Evolutionary conservation across 1,139 yeast genomes (phyloP).

Genomic region (Candida tropicalis): DNA sequence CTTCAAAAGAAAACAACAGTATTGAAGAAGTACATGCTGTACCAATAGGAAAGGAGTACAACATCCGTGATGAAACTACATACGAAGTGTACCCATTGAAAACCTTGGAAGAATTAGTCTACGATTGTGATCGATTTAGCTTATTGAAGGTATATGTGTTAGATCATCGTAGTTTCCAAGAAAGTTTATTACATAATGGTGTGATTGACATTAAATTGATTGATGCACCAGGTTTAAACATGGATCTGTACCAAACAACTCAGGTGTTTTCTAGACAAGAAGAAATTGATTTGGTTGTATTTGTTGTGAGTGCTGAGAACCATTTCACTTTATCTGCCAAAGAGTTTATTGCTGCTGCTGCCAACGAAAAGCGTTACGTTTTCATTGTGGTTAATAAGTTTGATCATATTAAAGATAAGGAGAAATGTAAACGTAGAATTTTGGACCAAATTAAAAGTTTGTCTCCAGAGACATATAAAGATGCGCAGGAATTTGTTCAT

Average conservation of each 20-base stretch:
- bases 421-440: slow-evolving; percentile 73
- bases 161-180: slow-evolving; percentile 69
- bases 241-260: slow-evolving; percentile 93
- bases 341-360: slow-evolving; percentile 89
- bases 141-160: slow-evolving; percentile 79
- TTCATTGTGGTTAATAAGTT: slow-evolving; percentile 94
- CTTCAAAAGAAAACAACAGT: slow-evolving; percentile 65
- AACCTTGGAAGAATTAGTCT: slow-evolving; percentile 70
- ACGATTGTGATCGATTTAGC: slow-evolving; percentile 70
- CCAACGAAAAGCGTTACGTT: slow-evolving; percentile 87
- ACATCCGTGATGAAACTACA: slow-evolving; percentile 64
- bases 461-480: slow-evolving; percentile 90
- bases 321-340: slow-evolving; percentile 94
- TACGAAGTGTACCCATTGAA: slow-evolving; percentile 57
- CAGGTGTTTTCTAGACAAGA: slow-evolving; percentile 96
- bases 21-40: slow-evolving; percentile 94
- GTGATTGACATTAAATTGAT: slow-evolving; percentile 89
- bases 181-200: slow-evolving; percentile 82
- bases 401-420: slow-evolving; percentile 80
- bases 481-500: slow-evolving; percentile 89
- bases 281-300: slow-evolving; percentile 93
- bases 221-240: slow-evolving; percentile 96
- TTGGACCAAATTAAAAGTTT: slow-evolving; percentile 84
- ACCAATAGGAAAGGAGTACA: slow-evolving; percentile 54
- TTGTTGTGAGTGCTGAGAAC: slow-evolving; percentile 95